phyloP scores from a whole-genome alignment of 1,139 yeast genomes.

The Zygosaccharomyces sapae region DNA sequence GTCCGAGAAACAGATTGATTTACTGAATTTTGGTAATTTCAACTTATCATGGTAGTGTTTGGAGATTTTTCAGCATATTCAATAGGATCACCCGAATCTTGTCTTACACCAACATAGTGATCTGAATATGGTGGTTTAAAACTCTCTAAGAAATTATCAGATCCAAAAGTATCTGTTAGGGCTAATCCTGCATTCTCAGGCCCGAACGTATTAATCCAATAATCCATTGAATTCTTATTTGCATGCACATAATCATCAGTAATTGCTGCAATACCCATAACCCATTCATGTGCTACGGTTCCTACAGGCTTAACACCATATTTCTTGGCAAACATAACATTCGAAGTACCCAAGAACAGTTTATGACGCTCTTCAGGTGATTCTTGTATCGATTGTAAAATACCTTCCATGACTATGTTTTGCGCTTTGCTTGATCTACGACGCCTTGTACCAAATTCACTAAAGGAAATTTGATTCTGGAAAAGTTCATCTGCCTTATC shows the following conservation, averaged over 20 bases:
- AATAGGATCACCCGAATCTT: slow-evolving; percentile 93
- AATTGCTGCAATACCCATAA: slow-evolving; percentile 94
- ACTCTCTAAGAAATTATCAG: slow-evolving; percentile 64
- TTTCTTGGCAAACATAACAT: slow-evolving; percentile 72
- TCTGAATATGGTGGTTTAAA: slow-evolving; percentile 71
- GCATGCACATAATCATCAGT: slow-evolving; percentile 75
- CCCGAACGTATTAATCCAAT: slow-evolving; percentile 83
- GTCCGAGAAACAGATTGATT: slow-evolving; percentile 80
- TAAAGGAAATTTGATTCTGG: slow-evolving; percentile 58
- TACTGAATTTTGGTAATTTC: slow-evolving; percentile 56
- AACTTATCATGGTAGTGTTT: slow-evolving; percentile 57
- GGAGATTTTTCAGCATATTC: slow-evolving; percentile 68
- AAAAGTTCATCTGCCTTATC: slow-evolving; percentile 54
- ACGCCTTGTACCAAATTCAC: slow-evolving; percentile 94
- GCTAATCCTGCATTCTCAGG: slow-evolving; percentile 80
- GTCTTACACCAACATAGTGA: slow-evolving; percentile 86
- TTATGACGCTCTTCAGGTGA: slow-evolving; percentile 32
- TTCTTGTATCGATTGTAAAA: slow-evolving; percentile 47
- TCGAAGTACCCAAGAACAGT: slow-evolving; percentile 77
- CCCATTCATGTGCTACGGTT: slow-evolving; percentile 98
- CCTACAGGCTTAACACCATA: slow-evolving; percentile 76
- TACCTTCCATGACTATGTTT: slow-evolving; percentile 63
- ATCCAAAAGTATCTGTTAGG: slow-evolving; percentile 96
- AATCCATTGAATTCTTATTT: slow-evolving; percentile 73
- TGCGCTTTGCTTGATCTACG: slow-evolving; percentile 79